A percentile compares a stretch with the other conserved stretches of the same genome.
Evolutionary conservation across 2,329 filamentous ascomycete genomes (phyloP).

Genomic region (Trichoderma koningiopsis): DNA sequence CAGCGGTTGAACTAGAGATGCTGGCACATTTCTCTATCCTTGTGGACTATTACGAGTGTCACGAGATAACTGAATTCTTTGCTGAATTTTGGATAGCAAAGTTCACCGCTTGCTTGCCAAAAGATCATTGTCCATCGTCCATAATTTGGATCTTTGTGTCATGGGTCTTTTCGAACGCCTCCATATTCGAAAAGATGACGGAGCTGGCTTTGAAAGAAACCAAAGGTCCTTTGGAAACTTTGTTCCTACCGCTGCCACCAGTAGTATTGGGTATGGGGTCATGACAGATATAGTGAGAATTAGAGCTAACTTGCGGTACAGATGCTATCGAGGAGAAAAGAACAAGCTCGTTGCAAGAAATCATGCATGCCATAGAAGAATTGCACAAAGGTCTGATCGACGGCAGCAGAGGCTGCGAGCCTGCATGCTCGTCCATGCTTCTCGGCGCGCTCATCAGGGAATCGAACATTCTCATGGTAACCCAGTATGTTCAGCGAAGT

Average conservation of each 20-base stretch:
- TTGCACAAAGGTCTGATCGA: neutral
- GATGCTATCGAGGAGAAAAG: neutral
- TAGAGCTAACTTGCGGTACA: neutral
- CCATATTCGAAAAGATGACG: neutral
- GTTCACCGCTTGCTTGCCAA: neutral
- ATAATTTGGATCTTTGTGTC: neutral
- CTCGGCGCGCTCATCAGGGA: neutral
- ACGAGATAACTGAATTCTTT: conserved; percentile 46
- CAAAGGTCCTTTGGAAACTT: neutral
- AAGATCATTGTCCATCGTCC: neutral
- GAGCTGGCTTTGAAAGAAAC: neutral
- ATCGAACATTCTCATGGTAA: neutral
- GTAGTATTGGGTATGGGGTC: no score
- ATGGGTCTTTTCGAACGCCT: neutral
- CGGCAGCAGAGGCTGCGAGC: neutral
- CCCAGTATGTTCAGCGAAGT: neutral
- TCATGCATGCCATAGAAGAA: neutral
- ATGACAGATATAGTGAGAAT: no score
- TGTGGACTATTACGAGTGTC: conserved; percentile 47
- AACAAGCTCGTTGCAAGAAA: neutral
- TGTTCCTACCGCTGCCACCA: neutral
- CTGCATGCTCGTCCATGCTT: neutral
- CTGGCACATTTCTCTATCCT: conserved; percentile 49
- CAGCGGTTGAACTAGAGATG: conserved; percentile 40
- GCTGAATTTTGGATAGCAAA: conserved; percentile 10